Evolutionary conservation across 495 filamentous ascomycete genomes (phyloP), one percentile per base, ranked within the genome.

Genomic region (Penicillium soppii): DNA sequence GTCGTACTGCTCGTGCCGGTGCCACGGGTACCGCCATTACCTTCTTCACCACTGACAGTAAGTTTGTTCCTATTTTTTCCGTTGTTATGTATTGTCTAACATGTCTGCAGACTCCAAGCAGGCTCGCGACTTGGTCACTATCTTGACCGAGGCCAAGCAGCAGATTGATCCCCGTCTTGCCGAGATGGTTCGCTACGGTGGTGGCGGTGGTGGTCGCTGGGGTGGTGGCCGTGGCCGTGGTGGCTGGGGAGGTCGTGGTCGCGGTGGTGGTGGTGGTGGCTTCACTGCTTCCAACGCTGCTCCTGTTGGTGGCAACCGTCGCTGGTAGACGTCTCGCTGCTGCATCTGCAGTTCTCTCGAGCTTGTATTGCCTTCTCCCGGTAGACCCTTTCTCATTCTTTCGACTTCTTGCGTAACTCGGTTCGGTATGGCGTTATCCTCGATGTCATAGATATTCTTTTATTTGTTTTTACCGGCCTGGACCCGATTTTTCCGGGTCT

Each of bases 31-130:
- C 88, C 52, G 92, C 92, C 52, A 90, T 96, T 61, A 97, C 94
- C 13, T 79, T 97, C 47, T 97, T 98, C 69, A 98, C 94, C 68
- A 90, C 94, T 86, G 94, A 97, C 73, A 96, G 91, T 96, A 84
- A 71, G 91, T 86, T 46, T 53, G 12, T 41, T 30, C 13, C 16
- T 55, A 7, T 42, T n/a, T 41, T 50, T 6, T 13, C 16, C 52
- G 29, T 27, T 39, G 43, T 68, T 76, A 65, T 23, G 26, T 43
- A n/a, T 15, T 59, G 20, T 54, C 43, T 54, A 52, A 52, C 9
- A 33, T 56, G 50, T 47, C 39, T 46, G 21, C 59, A 96, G 94
- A 98, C 73, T 82, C 90, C 54, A 98, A 98, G 82, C 84, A 88
- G 83, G 94, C 94, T 73, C 91, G 95, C 79, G 94, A 98, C 75